Evolutionary conservation across 768 basidiomycete genomes (phyloP).

Genomic region (Mycena crocata): DNA sequence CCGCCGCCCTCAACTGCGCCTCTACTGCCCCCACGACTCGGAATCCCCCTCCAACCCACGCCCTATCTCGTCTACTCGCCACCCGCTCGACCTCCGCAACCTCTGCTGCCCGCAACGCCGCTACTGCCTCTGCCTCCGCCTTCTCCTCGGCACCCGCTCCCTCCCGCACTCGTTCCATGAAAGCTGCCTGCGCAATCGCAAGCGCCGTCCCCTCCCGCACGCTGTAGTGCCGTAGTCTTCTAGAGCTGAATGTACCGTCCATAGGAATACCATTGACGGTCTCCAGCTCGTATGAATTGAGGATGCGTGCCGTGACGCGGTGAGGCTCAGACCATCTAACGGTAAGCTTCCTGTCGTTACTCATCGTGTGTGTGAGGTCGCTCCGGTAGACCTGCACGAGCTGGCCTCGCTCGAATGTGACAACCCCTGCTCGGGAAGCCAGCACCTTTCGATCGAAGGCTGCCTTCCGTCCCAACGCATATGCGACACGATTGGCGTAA

Average conservation of each 20-base stretch:
- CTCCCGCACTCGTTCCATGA: background rate
- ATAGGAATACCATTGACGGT: slow-evolving; percentile 7
- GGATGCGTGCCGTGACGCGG: slow-evolving; percentile 1
- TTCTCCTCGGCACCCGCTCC: background rate
- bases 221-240: slow-evolving; percentile 15
- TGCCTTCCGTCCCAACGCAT: slow-evolving; percentile 34
- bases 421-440: slow-evolving; percentile 22
- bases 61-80: background rate
- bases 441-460: slow-evolving; percentile 33
- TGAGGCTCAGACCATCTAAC: slow-evolving; percentile 46
- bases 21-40: too few relatives aligned
- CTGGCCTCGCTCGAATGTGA: slow-evolving; percentile 39
- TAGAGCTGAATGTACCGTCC: slow-evolving; percentile 13
- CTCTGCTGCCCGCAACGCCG: background rate
- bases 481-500: slow-evolving; percentile 33
- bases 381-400: slow-evolving; percentile 47
- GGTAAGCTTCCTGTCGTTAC: slow-evolving; percentile 41
- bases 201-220: slow-evolving; percentile 16
- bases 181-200: slow-evolving; percentile 5
- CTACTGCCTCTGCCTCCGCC: background rate
- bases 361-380: slow-evolving; percentile 41
- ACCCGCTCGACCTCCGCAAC: slow-evolving; percentile 3
- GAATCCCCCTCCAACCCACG: background rate
- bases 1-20: background rate
- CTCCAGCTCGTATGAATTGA: slow-evolving; percentile 33